A percentile compares a stretch with the other conserved stretches of the same genome.
phyloP scores from a whole-genome alignment of 2,329 filamentous ascomycete genomes.

The Colletotrichum acutatum region DNA sequence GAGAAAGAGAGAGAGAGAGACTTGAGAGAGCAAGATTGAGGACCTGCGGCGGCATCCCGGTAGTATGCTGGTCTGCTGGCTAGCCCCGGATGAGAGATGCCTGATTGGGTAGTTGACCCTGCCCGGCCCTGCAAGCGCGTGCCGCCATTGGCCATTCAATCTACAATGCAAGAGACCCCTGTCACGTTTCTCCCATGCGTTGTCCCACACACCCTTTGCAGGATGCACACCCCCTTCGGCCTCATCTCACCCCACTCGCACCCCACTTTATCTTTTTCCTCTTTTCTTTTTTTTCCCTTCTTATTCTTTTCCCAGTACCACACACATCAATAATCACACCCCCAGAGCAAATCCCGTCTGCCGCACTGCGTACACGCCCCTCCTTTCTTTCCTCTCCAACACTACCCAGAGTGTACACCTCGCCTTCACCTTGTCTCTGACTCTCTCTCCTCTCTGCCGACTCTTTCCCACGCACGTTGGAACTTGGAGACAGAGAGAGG shows the following conservation, averaged over 20 bases:
- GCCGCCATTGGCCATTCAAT: conserved; percentile 64
- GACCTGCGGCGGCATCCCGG: conserved; percentile 40
- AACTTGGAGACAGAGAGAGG: too few species aligned
- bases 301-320: background rate
- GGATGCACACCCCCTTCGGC: background rate
- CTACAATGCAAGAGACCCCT: conserved; percentile 58
- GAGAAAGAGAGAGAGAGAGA: background rate
- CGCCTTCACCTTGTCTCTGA: background rate
- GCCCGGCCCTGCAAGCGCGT: conserved; percentile 49
- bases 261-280: background rate
- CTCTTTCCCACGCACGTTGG: background rate
- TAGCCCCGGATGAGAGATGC: conserved; percentile 60
- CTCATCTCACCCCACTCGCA: background rate
- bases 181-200: conserved; percentile 64
- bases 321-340: background rate
- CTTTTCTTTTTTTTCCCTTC: conserved; percentile 9
- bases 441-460: too few species aligned
- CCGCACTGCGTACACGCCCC: background rate
- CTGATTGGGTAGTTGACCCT: conserved; percentile 61
- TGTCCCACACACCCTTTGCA: conserved; percentile 48
- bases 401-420: background rate
- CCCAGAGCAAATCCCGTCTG: background rate
- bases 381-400: background rate
- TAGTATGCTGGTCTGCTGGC: conserved; percentile 52
- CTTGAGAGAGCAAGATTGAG: background rate